Conservation (phyloP, 371 early-diverging fungal species). For the Mortierella sp. region DNA sequence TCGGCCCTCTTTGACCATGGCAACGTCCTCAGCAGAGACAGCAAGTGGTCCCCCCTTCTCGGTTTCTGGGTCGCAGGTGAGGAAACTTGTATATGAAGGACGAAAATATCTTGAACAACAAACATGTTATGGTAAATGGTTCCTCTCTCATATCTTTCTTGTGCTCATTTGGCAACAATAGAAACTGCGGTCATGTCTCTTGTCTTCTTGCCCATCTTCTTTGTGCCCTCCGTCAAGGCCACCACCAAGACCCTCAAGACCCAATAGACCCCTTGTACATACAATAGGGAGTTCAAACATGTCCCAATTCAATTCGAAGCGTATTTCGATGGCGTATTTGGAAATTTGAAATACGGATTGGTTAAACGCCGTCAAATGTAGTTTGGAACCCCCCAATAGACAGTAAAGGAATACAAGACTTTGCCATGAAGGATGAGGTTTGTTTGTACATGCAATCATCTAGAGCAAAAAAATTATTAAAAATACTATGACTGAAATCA, state of each 20-base stretch:
- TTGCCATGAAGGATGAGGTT: not conserved
- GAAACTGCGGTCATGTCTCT: constrained; percentile 44
- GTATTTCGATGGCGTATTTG: too few relatives aligned
- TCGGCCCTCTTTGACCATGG: constrained; percentile 31
- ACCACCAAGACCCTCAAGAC: constrained; percentile 29
- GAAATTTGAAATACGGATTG: too few relatives aligned
- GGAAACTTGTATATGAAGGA: too few relatives aligned
- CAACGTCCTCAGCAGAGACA: constrained; percentile 33
- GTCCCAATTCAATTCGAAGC: too few relatives aligned
- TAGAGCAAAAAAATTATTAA: not conserved
- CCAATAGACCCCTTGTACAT: constrained; percentile 12
- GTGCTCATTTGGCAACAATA: not conserved
- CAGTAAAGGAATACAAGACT: not conserved
- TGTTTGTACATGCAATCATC: not conserved
- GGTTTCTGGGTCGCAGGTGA: constrained; percentile 56
- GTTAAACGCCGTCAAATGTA: too few relatives aligned
- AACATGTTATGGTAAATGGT: not conserved
- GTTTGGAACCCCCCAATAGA: too few relatives aligned
- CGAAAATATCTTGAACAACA: constrained; percentile 5
- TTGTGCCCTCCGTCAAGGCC: constrained; percentile 35
- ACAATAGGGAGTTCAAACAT: not conserved
- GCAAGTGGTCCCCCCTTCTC: constrained; percentile 48
- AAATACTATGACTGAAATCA: not conserved
- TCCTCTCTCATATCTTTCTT: not conserved
- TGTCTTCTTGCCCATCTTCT: constrained; percentile 39